phyloP scores from a whole-genome alignment of 2,329 filamentous ascomycete species.

The Sporothrix luriei region DNA sequence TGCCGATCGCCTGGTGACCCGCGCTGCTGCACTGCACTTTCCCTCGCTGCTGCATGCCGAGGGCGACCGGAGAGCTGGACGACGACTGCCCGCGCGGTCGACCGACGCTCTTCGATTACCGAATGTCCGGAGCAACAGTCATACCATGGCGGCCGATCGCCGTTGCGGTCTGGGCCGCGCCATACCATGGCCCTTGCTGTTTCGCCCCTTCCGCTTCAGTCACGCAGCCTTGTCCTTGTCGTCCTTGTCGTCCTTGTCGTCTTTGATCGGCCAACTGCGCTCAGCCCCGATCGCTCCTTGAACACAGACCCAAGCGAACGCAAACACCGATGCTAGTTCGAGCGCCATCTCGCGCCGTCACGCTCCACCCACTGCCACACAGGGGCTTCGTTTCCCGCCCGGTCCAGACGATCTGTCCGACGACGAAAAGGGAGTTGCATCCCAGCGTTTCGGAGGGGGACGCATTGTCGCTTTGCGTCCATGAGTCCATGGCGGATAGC shows the following conservation, averaged over 20 bases:
- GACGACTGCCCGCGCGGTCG: background rate
- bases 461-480: too few relatives aligned
- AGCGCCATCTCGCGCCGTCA: slow-evolving; percentile 18
- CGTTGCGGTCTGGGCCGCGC: background rate
- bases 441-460: too few relatives aligned
- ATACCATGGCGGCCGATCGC: slow-evolving; percentile 1
- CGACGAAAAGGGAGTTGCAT: too few relatives aligned
- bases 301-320: background rate
- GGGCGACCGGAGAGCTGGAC: background rate
- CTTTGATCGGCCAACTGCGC: background rate
- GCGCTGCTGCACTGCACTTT: background rate
- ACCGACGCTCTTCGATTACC: background rate
- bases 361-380: background rate
- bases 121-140: background rate
- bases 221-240: slow-evolving; percentile 17
- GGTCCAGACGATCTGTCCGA: too few relatives aligned
- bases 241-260: too few relatives aligned
- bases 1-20: background rate
- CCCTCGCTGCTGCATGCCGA: background rate
- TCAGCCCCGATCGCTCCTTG: background rate
- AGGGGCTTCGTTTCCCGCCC: background rate
- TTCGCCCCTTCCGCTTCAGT: background rate
- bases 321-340: background rate
- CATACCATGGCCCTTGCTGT: background rate
- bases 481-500: too few relatives aligned